Evolutionary conservation across 768 basidiomycete species (phyloP), one percentile per base, ranked within the genome.

Genomic region (Collybia nuda): DNA sequence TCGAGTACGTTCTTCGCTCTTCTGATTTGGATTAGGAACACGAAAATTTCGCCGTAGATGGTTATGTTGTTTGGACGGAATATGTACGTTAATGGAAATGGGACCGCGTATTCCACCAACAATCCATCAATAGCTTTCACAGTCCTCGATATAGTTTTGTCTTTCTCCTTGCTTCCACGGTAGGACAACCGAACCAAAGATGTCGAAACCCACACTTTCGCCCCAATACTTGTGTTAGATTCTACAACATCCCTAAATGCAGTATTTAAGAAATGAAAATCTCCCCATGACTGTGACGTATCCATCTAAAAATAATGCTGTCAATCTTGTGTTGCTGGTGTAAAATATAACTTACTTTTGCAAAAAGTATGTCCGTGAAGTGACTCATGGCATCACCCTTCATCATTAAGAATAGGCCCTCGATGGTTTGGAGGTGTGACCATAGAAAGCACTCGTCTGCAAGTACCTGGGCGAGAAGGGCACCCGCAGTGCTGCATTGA

Each of bases 191-290:
- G 86, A 19, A 93, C 80, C 11, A 90, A 80, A 2, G 85, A 77
- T 0, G 82, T 59, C 36, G 88, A 80, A 41, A 91, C 77, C 83
- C 85, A 86, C 40, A 70, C 67, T 41, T 72, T 69, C 5, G 69
- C 57, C n/a, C 72, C 69, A 11, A 56, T 64, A n/a, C 58, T 65
- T 15, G 59, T 45, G 48, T 73, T 75, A 15, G 80, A 73, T 54
- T 81, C 76, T 32, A 85, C 72, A 23, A 86, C 76, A 44, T 91
- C 87, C 17, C 73, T 72, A 62, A 93, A 90, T 8, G 85, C 82
- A 23, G 81, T 85, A 59, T 93, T 93, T 48, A 93, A 64, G 66
- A 88, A 89, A 67, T 93, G 91, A 62, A 90, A 90, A 61, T 93
- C 91, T 40, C 68, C 76, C 90, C 90, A 93, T 29, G 70, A 60